Evolutionary conservation across 768 basidiomycete genomes (phyloP), one percentile per base, ranked within the genome.

Genomic region (Pisolithus orientalis): DNA sequence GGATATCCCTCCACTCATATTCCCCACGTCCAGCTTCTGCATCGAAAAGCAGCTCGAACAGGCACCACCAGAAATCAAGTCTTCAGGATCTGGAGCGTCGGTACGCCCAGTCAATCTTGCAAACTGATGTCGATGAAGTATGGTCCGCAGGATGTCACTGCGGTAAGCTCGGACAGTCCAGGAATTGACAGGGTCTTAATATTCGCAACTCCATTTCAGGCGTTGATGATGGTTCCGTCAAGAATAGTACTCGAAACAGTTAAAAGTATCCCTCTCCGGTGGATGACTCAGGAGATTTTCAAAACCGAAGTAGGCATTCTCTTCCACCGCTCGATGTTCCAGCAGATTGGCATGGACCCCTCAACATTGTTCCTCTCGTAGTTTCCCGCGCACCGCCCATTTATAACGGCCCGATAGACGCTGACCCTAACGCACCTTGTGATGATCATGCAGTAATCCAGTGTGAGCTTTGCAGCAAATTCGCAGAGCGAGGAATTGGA

Each of bases 71-170:
- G 5, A 3, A 29, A 34, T 11, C 34, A 34, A 14, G 34, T 34
- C 34, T 42, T 21, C 40, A 42, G 17, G 70, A 79, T 38, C 65
- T 76, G 13, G 78, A 81, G 52, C 56, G 55, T 0, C 62, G 68
- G n/a, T 78, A 73, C 46, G 64, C 73, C 56, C 56, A 47, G 16
- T 62, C 66, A 4, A 65, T 66, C 25, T 58, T 64, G 16, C 42
- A 63, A 47, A 89, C 87, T 0, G 70, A 88, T 53, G 79, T 87
- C 4, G 74, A 79, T 46, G 87, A 91, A 57, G 88, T 91, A 1
- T 90, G 89, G 88, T 91, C 90, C 58, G 66, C 86, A 4, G 88
- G 88, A 0, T 80, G 77, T 58, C 87, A 90, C 57, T 79, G 79
- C 44, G 86, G 87, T 86, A 57, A 27, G 75, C 29, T 27, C 24